Percentiles rank a stretch among this genome's conserved stretches.
Conservation (phyloP, 192 early-diverging fungal genomes). For the Umbelopsis sp. region DNA sequence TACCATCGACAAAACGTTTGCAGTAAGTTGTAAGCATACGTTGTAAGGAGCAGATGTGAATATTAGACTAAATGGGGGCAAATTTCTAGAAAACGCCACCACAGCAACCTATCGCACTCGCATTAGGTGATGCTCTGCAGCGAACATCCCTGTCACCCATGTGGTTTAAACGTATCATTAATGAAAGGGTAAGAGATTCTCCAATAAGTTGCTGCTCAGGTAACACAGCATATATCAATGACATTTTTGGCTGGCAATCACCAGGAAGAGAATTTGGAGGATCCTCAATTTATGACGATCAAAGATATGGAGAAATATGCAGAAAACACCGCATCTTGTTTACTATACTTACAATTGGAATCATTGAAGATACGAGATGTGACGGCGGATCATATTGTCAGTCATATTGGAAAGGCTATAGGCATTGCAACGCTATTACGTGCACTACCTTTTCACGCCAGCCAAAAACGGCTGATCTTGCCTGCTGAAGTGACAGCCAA, state of each 20-base stretch:
- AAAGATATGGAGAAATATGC: slow-evolving; percentile 85
- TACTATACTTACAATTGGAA: slow-evolving; percentile 90
- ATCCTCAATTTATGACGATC: slow-evolving; percentile 69
- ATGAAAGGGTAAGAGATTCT: slow-evolving; percentile 52
- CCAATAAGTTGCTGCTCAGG: not conserved
- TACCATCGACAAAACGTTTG: slow-evolving; percentile 68
- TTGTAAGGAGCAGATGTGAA: not conserved
- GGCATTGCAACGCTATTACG: slow-evolving; percentile 80
- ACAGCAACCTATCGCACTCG: slow-evolving; percentile 75
- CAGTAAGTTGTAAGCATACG: slow-evolving; percentile 40
- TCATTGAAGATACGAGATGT: slow-evolving; percentile 80
- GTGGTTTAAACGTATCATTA: slow-evolving; percentile 83
- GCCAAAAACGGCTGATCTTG: slow-evolving; percentile 68
- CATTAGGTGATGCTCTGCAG: slow-evolving; percentile 65
- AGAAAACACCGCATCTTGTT: slow-evolving; percentile 84
- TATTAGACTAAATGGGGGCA: not conserved
- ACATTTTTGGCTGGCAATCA: not conserved
- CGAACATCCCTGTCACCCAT: slow-evolving; percentile 63
- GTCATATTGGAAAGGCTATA: slow-evolving; percentile 89
- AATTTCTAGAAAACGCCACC: slow-evolving; percentile 61
- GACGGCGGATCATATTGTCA: slow-evolving; percentile 86
- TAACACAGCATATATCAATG: slow-evolving; percentile 1
- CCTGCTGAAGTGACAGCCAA: slow-evolving; percentile 79
- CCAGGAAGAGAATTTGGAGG: slow-evolving; percentile 61
- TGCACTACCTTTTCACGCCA: slow-evolving; percentile 72